Base-by-base conservation (phyloP, 2,329 filamentous ascomycete species). In the Aureobasidium uvarum region DNA sequence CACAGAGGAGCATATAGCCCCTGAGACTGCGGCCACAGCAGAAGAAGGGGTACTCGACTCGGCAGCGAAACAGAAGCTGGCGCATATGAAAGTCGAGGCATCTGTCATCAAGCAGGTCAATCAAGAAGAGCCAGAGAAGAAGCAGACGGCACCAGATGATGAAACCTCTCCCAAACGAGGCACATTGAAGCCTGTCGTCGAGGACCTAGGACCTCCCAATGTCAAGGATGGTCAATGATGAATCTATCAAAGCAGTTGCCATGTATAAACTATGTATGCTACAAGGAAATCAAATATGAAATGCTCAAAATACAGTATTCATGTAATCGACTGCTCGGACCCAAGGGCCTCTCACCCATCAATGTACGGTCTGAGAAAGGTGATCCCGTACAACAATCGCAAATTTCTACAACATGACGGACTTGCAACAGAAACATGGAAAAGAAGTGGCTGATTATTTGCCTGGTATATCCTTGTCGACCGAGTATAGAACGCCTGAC, bases 61-160 rank as follows among this genome's bases (percentile, higher is more conserved):
- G 8, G 45, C 33, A 31, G 52, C 63, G 6, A 65, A 59, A 41
- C 63, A 65, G 43, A 65, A 65, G 16, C 33, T 58, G 18, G 63
- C 63, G 8, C 52, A 65, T 14, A 50, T 56, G 25, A 56, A 28
- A 38, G n/a, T 23, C 11, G 41, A 48, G 28, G 23, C 20, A n/a
- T 23, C 60, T 52, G 48, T 54, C 16, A 6, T 62, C 23, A 20
- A 52, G 13, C 45, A 62, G 10, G 46, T 20, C 23, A 45, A 63
- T 4, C 46, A 63, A 45, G 50, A 46, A n/a, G 41, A 56, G 14
- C 7, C 62, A 23, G 50, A 48, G 13, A 23, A 43, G n/a, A 54
- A 43, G 23, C 23, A 14, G n/a, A 23, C 13, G 8, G 20, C 25
- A 28, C 38, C 50, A 55, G 46, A 31, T 4, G 36, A 51, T 6